A percentile compares a stretch with the other conserved stretches of the same genome.
phyloP scores from a whole-genome alignment of 495 filamentous ascomycete species.

The Penicillium daleae region DNA sequence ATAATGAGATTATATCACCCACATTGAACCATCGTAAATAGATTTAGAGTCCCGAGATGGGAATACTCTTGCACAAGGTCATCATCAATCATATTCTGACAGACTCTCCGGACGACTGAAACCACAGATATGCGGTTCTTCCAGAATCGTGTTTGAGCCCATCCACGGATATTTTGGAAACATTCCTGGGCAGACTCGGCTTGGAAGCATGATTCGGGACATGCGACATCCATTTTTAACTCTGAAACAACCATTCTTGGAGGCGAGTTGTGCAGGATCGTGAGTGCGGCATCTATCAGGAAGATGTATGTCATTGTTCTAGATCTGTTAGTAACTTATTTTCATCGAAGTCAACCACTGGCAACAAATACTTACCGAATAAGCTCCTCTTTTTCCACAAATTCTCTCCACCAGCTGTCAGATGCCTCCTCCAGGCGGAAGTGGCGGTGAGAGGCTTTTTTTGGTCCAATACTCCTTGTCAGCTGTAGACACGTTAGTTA shows the following conservation, averaged over 20 bases:
- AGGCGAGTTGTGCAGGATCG: slow-evolving; percentile 32
- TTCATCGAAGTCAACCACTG: neutral
- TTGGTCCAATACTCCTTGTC: slow-evolving; percentile 23
- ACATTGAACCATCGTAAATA: slow-evolving; percentile 35
- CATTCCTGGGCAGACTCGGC: slow-evolving; percentile 28
- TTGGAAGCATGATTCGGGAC: slow-evolving; percentile 32
- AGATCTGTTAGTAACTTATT: neutral
- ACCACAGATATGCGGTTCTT: slow-evolving; percentile 25
- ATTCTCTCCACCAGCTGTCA: slow-evolving; percentile 26
- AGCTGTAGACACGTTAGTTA: slow-evolving; percentile 11
- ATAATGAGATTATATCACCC: neutral
- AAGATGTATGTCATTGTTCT: slow-evolving; percentile 33
- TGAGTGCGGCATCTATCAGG: slow-evolving; percentile 28
- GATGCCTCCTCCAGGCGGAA: slow-evolving; percentile 13
- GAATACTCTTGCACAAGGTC: slow-evolving; percentile 21
- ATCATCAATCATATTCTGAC: slow-evolving; percentile 23
- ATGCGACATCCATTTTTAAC: slow-evolving; percentile 30
- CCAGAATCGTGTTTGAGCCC: slow-evolving; percentile 27
- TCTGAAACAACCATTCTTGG: slow-evolving; percentile 30
- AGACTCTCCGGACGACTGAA: slow-evolving; percentile 27
- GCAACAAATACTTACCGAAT: slow-evolving; percentile 18
- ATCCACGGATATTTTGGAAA: slow-evolving; percentile 13
- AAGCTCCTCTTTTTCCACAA: slow-evolving; percentile 25
- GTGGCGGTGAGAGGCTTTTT: slow-evolving; percentile 21
- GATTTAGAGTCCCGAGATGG: slow-evolving; percentile 30